Percentiles rank a stretch among this genome's conserved stretches.
Evolutionary conservation across 768 basidiomycete genomes (phyloP).

Genomic region (Boletus reticuloceps): DNA sequence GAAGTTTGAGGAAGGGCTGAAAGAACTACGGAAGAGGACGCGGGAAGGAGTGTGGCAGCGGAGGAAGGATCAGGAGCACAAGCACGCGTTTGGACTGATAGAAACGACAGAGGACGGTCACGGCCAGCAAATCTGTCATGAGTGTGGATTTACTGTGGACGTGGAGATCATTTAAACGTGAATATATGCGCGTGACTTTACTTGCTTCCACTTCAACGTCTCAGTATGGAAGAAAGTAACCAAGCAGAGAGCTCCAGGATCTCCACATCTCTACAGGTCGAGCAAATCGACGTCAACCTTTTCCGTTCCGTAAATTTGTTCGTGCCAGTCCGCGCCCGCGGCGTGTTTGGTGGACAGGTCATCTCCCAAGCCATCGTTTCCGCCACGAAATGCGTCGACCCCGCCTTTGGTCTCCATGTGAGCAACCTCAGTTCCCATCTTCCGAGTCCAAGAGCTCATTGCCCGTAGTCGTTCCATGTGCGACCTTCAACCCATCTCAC

Average conservation of each 20-base stretch:
- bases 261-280: constrained; percentile 73
- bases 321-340: constrained; percentile 58
- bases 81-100: constrained; percentile 72
- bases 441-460: not conserved
- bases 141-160: constrained; percentile 89
- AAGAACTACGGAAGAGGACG: constrained; percentile 79
- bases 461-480: constrained; percentile 65
- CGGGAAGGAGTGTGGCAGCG: constrained; percentile 89
- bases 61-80: constrained; percentile 84
- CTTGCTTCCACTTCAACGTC: no score
- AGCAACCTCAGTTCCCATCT: constrained; percentile 28
- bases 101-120: constrained; percentile 52
- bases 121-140: constrained; percentile 74
- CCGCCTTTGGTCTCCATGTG: constrained; percentile 69
- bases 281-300: constrained; percentile 71
- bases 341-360: constrained; percentile 88
- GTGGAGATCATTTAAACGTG: constrained; percentile 69
- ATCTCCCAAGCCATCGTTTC: constrained; percentile 84
- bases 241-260: constrained; percentile 67
- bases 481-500: constrained; percentile 21
- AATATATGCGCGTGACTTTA: no score
- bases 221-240: constrained; percentile 37
- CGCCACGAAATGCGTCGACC: constrained; percentile 71
- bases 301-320: constrained; percentile 76
- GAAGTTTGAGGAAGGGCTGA: constrained; percentile 91